A percentile compares a stretch with the other conserved stretches of the same genome.
Conservation (phyloP, 345 rosid species). For the Anastatica hierochuntica region DNA sequence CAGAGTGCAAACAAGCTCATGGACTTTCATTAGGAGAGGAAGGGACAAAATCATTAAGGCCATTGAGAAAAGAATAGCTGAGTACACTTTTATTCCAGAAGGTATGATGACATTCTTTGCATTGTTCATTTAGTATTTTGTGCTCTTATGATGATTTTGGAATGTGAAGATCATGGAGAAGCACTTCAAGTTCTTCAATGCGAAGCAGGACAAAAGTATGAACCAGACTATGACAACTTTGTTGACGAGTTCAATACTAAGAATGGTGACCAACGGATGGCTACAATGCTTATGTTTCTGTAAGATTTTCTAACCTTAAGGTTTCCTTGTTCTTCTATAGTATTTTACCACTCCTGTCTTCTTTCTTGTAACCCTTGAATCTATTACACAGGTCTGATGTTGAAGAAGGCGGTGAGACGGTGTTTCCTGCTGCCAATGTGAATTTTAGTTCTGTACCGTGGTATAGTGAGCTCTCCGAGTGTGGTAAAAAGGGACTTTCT, state of each 20-base stretch:
- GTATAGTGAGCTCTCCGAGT: slow-evolving; percentile 83
- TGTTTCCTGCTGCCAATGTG: slow-evolving; percentile 64
- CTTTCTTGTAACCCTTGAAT: no score
- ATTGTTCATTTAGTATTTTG: no score
- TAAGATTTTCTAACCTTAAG: slow-evolving; percentile 11
- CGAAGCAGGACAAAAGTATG: slow-evolving; percentile 84
- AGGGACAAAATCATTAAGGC: slow-evolving; percentile 43
- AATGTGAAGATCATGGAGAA: slow-evolving; percentile 71
- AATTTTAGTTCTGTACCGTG: slow-evolving; percentile 57
- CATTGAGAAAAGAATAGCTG: slow-evolving; percentile 86
- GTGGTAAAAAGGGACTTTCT: slow-evolving; percentile 65
- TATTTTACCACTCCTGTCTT: background rate
- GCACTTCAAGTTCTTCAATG: slow-evolving; percentile 84
- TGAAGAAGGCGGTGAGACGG: slow-evolving; percentile 97
- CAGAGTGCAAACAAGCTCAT: slow-evolving; percentile 94
- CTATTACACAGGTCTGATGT: slow-evolving; percentile 74
- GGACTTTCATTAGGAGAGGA: slow-evolving; percentile 79
- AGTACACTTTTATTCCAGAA: slow-evolving; percentile 72
- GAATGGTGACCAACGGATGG: slow-evolving; percentile 86
- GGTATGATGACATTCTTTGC: slow-evolving; percentile 23
- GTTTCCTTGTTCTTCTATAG: background rate
- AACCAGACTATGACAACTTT: slow-evolving; percentile 82
- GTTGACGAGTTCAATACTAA: slow-evolving; percentile 78
- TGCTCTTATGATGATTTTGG: background rate
- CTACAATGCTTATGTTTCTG: slow-evolving; percentile 92